Evolutionary conservation across 345 rosid genomes (phyloP), one percentile per base, ranked within the genome.

Genomic region (Corymbia maculata): DNA sequence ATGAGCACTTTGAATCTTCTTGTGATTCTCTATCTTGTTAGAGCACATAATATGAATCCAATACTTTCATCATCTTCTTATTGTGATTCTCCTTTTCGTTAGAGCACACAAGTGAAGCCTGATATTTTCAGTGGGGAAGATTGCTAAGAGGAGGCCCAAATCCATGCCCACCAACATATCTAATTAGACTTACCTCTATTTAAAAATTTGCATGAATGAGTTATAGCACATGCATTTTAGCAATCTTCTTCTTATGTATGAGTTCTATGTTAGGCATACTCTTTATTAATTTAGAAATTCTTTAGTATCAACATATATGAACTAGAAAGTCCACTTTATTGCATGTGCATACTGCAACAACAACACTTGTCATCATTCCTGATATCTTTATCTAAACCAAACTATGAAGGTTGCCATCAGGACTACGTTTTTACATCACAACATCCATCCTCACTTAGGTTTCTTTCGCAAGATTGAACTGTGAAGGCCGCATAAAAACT

Each of bases 81-180:
- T 7, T 30, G 32, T 30, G 79, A 14, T 59, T 59, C 68, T 59
- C 30, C 7, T 59, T 59, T 11, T 32, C 8, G 22, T 32, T 8
- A 2, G 4, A 68, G 6, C 2, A 2, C 22, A 8, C 22, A 68
- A 8, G 15, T 32, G 0, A 16, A 32, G 17, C 1, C 0, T 1
- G 45, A n/a, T 64, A 64, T 8, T 2, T 68, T 68, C 45, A 2
- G 0, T 32, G 0, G 22, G 1, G 0, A 1, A 16, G 45, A 68
- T 32, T 8, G 8, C 15, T 8, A 32, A 32, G 0, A 68, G 6
- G 3, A 3, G 32, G 6, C 12, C 2, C 0, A 32, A 68, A 3
- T 68, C 3, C 5, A 2, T 32, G 1, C 22, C 15, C 6, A 0
- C 32, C 22, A 68, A 68, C 4, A 68, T 32, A 68, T 32, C 9